A percentile compares a stretch with the other conserved stretches of the same genome.
These are phyloP conservation scores for Saccharomyces eubayanus DNA, from an alignment of 805 yeast genomes.

Conservation along the genomic window DNA sequence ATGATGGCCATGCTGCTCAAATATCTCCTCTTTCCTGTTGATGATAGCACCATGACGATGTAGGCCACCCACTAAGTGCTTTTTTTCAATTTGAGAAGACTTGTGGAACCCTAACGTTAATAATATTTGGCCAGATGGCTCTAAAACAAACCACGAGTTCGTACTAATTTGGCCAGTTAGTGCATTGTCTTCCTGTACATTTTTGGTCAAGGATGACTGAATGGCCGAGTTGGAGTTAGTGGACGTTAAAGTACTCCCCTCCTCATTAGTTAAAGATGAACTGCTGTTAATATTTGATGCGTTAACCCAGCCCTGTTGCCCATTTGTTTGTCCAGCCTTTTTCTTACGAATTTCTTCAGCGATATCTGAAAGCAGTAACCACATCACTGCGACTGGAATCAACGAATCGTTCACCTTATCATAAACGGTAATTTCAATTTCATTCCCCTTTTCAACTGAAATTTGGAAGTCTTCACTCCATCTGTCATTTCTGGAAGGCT, in stretches of 20 bases:
- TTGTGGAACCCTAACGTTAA: slow-evolving; percentile 75
- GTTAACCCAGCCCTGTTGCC: slow-evolving; percentile 78
- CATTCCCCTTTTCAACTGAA: slow-evolving; percentile 84
- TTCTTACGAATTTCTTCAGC: slow-evolving; percentile 91
- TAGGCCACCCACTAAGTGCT: slow-evolving; percentile 47
- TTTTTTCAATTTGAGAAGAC: slow-evolving; percentile 41
- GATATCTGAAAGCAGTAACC: slow-evolving; percentile 85
- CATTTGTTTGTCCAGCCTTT: slow-evolving; percentile 66
- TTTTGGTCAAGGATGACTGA: not conserved
- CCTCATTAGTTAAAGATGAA: slow-evolving; percentile 12
- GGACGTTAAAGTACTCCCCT: slow-evolving; percentile 12
- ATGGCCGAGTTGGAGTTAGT: slow-evolving; percentile 2
- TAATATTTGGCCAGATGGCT: slow-evolving; percentile 88
- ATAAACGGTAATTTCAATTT: slow-evolving; percentile 78
- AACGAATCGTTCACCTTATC: slow-evolving; percentile 61
- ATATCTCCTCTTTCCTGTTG: slow-evolving; percentile 79
- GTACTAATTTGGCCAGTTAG: slow-evolving; percentile 34
- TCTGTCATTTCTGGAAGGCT: slow-evolving; percentile 63
- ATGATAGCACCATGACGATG: slow-evolving; percentile 98
- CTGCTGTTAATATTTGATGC: slow-evolving; percentile 46
- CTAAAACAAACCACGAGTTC: slow-evolving; percentile 82
- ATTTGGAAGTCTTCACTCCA: slow-evolving; percentile 78
- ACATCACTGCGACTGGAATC: slow-evolving; percentile 84
- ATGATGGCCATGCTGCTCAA: slow-evolving; percentile 94
- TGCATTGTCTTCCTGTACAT: not conserved